Evolutionary conservation across 495 filamentous ascomycete species (phyloP), one percentile per base, ranked within the genome.

Genomic region (Opeltia flavorubescens): DNA sequence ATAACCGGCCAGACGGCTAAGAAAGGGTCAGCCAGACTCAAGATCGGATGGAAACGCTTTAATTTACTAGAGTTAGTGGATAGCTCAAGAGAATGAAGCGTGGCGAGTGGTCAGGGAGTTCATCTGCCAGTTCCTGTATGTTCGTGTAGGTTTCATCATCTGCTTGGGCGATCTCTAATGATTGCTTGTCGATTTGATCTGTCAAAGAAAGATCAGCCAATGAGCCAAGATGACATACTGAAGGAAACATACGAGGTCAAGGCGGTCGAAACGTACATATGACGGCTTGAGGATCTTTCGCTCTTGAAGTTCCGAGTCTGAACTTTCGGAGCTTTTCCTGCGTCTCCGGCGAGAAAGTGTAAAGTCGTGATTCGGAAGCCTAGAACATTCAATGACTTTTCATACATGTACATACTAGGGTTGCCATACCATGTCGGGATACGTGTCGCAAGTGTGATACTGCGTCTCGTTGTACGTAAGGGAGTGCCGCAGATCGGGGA

Each of bases 71-170:
- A 4, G 84, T 94, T 53, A 93, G 49, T 0, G 91, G 91, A 55
- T 95, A 87, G 62, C 86, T 93, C 47, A 98, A 69, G 46, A 96
- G 70, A 26, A 98, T 72, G 57, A 86, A 98, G 21, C 89, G 75
- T 12, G 91, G 89, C 9, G 84, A 78, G 55, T 93, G 79, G 41
- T 94, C 88, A n/a, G 91, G 91, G 35, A 98, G 77, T 59, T 91
- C 89, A 42, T 95, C 89, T 40, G 70, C 78, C 31, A 98, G 64
- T 30, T 84, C 80, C 26, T 80, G 71, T 58, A 98, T 76, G 45
- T 78, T 77, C 5, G 75, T 82, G 66, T 93, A 95, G 46, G 86
- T 75, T 41, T 75, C 72, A 34, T 81, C 81, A 59, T 89, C 83
- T 51, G 82, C 74, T 29, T 73, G 71, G 34, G 75, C 78, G 60